phyloP scores from a whole-genome alignment of 371 early-diverging fungal genomes.

The Zychaea mexicana region DNA sequence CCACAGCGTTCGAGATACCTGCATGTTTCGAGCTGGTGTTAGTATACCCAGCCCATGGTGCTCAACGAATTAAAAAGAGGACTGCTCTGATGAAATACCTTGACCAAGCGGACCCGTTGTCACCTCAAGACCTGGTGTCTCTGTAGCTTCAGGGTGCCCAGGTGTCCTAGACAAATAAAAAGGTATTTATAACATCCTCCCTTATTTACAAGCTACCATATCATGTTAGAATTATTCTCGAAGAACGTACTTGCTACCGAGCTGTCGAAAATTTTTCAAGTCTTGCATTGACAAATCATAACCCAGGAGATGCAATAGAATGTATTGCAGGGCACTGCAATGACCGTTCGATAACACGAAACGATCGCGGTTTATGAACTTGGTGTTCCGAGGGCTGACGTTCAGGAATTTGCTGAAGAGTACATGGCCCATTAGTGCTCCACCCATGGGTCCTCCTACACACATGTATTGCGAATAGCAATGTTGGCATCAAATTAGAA shows the following conservation, averaged over 20 bases:
- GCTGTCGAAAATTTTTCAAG: conserved; percentile 92
- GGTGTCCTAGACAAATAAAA: conserved; percentile 69
- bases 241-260: conserved; percentile 58
- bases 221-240: no score
- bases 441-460: conserved; percentile 95
- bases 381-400: conserved; percentile 73
- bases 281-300: conserved; percentile 91
- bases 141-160: conserved; percentile 92
- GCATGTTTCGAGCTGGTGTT: no score
- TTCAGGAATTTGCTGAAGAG: conserved; percentile 87
- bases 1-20: conserved; percentile 93
- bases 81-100: conserved; percentile 61
- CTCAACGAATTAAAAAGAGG: neutral
- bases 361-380: conserved; percentile 94
- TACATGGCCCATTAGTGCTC: conserved; percentile 94
- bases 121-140: conserved; percentile 94
- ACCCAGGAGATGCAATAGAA: conserved; percentile 89
- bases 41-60: neutral
- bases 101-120: conserved; percentile 99
- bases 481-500: no score
- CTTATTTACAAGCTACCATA: no score
- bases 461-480: neutral
- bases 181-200: no score
- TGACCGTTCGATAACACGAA: conserved; percentile 99
- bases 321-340: conserved; percentile 95